Base-by-base conservation (phyloP, 306 rosid genomes). In the Cucurbita argyrosperma region DNA sequence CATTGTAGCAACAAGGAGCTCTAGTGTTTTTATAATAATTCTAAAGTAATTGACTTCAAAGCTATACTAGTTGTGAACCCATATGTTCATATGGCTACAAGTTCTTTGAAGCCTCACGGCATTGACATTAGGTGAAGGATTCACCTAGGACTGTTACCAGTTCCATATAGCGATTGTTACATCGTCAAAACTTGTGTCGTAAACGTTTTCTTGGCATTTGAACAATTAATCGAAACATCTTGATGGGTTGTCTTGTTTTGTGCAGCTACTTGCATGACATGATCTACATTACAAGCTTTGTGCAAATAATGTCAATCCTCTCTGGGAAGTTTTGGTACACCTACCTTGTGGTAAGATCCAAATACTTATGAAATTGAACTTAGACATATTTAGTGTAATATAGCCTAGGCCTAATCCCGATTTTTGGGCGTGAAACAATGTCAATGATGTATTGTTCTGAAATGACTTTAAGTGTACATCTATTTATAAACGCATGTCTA, bases 241-340 rank as follows among this genome's bases (percentile, higher is more conserved):
- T 69, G 23, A 26, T 47, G 21, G 39, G 4, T 56, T 26, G 21
- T 49, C 46, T 78, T 13, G 9, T 77, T 38, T 77, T 70, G 76
- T 81, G 82, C 96, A 94, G 97, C 82, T 94, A 91, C 85, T 12
- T 69, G 12, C 74, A 69, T 69, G 74, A 69, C 8, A 57, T 69
- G 21, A 69, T 69, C 58, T 69, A 69, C 85, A 94, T 94, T 70
- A 89, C 99, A 66, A 78, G 96, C 91, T 91, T 94, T 52, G 99
- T 94, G 78, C 99, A 94, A 88, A 77, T 94, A 59, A 80, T 83
- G 83, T 94, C 99, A 79, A 85, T 94, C 79, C 62, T 94, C 83
- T 94, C 99, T 16, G 99, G 89, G 78, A 94, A 88, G 71, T 94
- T 94, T 81, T 94, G 96, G 97, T 94, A 84, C 82, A 85, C 85